Evolutionary conservation across 495 filamentous ascomycete genomes (phyloP), one percentile per base, ranked within the genome.

Genomic region (Annulohypoxylon bovei): DNA sequence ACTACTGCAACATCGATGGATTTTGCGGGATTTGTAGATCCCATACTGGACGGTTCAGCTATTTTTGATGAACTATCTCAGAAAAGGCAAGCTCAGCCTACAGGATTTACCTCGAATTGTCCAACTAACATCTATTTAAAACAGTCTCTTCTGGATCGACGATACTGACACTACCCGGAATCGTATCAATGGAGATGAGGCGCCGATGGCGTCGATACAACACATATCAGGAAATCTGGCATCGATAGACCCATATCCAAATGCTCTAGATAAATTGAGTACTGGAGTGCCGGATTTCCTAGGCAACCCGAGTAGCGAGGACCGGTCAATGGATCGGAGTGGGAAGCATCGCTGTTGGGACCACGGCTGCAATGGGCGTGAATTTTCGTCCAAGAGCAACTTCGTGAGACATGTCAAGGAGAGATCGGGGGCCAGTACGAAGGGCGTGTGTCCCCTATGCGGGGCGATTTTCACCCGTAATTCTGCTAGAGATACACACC

Each of bases 301-400:
- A 54, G 54, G 55, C 6, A 72, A 60, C n/a, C 60, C 65, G 30
- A 61, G 60, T 16, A 44, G 46, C n/a, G 60, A 68, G 4, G 70
- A 68, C 25, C 60, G 16, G n/a, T 32, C 69, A 35, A 68, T 57
- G 50, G 55, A 66, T 8, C 50, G 47, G 46, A 52, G 57, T 23
- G 70, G 67, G 12, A 94, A 94, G 78, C 92, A 94, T n/a, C 93
- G 94, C 75, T 97, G 93, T 79, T 97, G 92, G 92, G 93, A 97
- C 46, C 93, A 97, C 72, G 93, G 93, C 16, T 97, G 93, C 85
- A 95, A 97, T 75, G 93, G 93, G 22, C 90, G 93, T n/a, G 90
- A 95, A 68, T 97, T 97, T 76, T 96, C 92, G 7, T 97, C 93
- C 18, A 96, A 96, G 73, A 96, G 93, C 87, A 97, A 97, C 78